Conservation (phyloP, 1,284 basidiomycete genomes). For the Gomphus bonarii region DNA sequence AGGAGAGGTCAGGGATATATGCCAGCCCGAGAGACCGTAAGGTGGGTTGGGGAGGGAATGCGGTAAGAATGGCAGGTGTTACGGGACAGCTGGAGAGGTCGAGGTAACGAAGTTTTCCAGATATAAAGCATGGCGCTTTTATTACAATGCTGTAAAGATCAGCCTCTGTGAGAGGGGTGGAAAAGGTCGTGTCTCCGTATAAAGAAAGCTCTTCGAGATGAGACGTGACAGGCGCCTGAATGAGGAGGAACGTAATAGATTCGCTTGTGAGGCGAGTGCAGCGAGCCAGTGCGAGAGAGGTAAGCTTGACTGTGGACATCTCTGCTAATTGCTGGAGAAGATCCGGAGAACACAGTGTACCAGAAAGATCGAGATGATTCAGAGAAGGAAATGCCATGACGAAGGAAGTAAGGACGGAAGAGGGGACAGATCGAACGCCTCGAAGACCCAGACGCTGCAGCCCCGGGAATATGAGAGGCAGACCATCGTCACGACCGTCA, state of each 20-base stretch:
- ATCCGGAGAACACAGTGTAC: constrained; percentile 75
- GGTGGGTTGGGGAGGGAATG: constrained; percentile 57
- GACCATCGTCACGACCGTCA: constrained; percentile 30
- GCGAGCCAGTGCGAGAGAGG: constrained; percentile 76
- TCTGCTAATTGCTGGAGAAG: constrained; percentile 62
- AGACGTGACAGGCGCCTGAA: constrained; percentile 55
- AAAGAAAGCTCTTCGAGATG: constrained; percentile 75
- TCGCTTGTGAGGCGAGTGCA: constrained; percentile 79
- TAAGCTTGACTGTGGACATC: constrained; percentile 55
- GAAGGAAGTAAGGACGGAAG: constrained; percentile 68
- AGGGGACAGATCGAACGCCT: constrained; percentile 69
- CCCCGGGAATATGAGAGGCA: constrained; percentile 55
- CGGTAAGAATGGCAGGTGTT: constrained; percentile 44
- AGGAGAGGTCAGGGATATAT: constrained; percentile 65
- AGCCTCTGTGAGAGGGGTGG: constrained; percentile 62
- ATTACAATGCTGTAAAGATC: constrained; percentile 66
- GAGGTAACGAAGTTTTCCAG: constrained; percentile 73
- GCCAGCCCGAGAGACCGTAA: constrained; percentile 85
- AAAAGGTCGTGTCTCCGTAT: constrained; percentile 82
- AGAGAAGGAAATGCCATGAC: constrained; percentile 79
- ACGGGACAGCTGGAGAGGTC: constrained; percentile 83
- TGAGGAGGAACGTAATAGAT: constrained; percentile 68
- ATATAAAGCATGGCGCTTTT: constrained; percentile 73
- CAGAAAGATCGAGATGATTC: constrained; percentile 85
- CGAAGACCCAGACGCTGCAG: constrained; percentile 82